These are phyloP conservation scores for Stephania japonica DNA, from an alignment of 164 flowering plant species.

Conservation along the genomic window DNA sequence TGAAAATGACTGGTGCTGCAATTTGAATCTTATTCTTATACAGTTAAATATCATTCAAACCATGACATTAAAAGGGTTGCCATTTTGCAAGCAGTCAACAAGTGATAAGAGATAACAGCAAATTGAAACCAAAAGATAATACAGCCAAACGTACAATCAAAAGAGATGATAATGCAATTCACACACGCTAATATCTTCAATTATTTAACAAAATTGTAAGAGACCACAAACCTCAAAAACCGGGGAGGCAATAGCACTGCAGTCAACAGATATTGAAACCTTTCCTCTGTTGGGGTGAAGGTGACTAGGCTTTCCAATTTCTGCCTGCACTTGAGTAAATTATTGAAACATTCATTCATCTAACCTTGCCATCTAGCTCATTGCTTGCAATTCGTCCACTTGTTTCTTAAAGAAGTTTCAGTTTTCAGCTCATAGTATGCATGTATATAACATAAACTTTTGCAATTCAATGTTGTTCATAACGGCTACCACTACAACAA, in stretches of 20 bases:
- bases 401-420: background rate
- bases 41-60: background rate
- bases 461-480: background rate
- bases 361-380: background rate
- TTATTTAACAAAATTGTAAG: background rate
- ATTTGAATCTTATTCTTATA: no score
- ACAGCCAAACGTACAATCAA: background rate
- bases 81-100: background rate
- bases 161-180: background rate
- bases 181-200: background rate
- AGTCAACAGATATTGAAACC: slow-evolving; percentile 66
- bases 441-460: background rate
- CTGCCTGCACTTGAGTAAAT: slow-evolving; percentile 54
- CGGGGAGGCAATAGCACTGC: slow-evolving; percentile 90
- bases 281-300: slow-evolving; percentile 77
- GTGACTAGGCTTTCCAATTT: slow-evolving; percentile 76
- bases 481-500: no score
- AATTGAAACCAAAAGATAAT: background rate
- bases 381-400: background rate
- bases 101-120: background rate
- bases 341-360: background rate
- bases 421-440: background rate
- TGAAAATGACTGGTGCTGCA: background rate
- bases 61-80: background rate
- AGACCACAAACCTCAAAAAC: slow-evolving; percentile 59